Evolutionary conservation across 2,329 filamentous ascomycete species (phyloP), one percentile per base, ranked within the genome.

Genomic region (Epichloe elymi): DNA sequence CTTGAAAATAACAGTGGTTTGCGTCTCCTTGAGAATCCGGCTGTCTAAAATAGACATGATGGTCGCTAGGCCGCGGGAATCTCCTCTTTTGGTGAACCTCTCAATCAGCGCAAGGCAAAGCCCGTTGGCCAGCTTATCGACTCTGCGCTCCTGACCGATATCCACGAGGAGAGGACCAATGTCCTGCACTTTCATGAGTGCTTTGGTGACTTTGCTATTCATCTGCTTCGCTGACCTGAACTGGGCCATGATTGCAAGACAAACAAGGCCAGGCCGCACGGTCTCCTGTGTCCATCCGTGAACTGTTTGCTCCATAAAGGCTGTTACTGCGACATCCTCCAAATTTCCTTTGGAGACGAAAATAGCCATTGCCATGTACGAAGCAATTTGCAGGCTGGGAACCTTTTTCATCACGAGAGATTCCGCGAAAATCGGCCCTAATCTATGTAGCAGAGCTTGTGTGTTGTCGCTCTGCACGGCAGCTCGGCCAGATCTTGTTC

Each of bases 311-410:
- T 95, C 87, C 88, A 97, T 95, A 61, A 98, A 76, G 1, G 84
- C 83, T 50, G 86, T 82, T n/a, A 97, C 73, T 2, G 90, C 79
- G 51, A 79, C 78, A 59, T 97, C 89, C 45, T 86, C 80, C 14
- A 97, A 74, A 46, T 79, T 76, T 1, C 85, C 83, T 67, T 95
- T 95, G 46, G 87, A 83, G 6, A 88, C 89, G 55, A 97, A 77
- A 46, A 97, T 82, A 6, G 88, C 81, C 51, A 90, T 78, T 19
- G 95, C 82, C 85, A 96, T 95, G 65, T 95, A 97, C 52, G 86
- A 90, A 15, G 86, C 89, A 54, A 94, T 78, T 57, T 90, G 86
- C 41, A 95, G 72, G 55, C 91, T 87, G 0, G 88, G 79, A 0
- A 84, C 82, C 54, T 85, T 82, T 59, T 82, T 82, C 71, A 91